Evolutionary conservation across 257 asterid genomes (phyloP).

Genomic region (Fraxinus pennsylvanica): DNA sequence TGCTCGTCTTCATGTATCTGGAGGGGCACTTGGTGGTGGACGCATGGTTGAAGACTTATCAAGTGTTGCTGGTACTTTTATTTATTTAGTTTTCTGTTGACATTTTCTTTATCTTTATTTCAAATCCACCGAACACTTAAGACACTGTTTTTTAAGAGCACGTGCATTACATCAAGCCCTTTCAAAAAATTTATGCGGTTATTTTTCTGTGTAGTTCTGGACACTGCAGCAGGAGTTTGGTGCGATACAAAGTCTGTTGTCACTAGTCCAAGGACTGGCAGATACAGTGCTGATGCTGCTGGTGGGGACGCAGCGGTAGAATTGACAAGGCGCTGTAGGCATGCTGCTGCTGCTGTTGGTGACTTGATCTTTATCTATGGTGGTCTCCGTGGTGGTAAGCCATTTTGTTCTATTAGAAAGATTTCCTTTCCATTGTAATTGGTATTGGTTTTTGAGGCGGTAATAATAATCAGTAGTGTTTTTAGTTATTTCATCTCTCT

Average conservation of each 20-base stretch:
- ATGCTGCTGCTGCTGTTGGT: slow-evolving; percentile 98
- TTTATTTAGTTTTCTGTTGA: slow-evolving; percentile 15
- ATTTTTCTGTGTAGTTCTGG: slow-evolving; percentile 62
- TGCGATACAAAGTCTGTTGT: slow-evolving; percentile 95
- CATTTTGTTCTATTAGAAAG: slow-evolving; percentile 14
- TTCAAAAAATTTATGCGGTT: slow-evolving; percentile 13
- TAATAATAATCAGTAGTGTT: not conserved
- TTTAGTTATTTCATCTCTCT: not conserved
- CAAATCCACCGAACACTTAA: not conserved
- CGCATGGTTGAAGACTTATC: slow-evolving; percentile 99
- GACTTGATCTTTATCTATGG: slow-evolving; percentile 94
- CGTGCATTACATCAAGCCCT: slow-evolving; percentile 9
- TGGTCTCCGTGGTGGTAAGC: slow-evolving; percentile 99
- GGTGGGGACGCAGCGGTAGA: slow-evolving; percentile 99
- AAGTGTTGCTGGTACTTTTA: slow-evolving; percentile 81
- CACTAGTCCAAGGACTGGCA: slow-evolving; percentile 94
- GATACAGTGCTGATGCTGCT: slow-evolving; percentile 97
- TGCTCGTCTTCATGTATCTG: slow-evolving; percentile 98
- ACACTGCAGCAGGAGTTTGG: slow-evolving; percentile 99
- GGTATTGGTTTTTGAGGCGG: not conserved
- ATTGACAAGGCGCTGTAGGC: slow-evolving; percentile 95
- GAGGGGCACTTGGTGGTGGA: slow-evolving; percentile 99
- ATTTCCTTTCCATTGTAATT: not conserved
- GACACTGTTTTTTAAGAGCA: not conserved
- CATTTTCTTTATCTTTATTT: slow-evolving; percentile 3